Evolutionary conservation across 2,329 filamentous ascomycete species (phyloP).

Genomic region (Cercospora brassicicola): DNA sequence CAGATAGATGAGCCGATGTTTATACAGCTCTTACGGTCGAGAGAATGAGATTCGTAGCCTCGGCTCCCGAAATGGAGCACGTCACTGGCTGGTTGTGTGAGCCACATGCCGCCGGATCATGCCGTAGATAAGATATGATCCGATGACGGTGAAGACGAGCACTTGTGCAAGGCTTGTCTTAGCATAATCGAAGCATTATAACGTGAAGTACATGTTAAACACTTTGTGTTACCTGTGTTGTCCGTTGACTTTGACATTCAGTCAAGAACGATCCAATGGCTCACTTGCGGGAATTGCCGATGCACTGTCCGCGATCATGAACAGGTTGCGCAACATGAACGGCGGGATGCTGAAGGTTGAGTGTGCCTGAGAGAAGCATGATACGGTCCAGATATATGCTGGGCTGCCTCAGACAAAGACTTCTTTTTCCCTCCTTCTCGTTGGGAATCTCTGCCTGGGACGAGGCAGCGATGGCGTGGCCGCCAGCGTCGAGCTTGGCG

Average conservation of each 20-base stretch:
- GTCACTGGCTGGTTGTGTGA: background rate
- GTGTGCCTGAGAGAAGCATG: background rate
- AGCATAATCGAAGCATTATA: background rate
- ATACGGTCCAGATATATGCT: background rate
- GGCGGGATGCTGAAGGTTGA: background rate
- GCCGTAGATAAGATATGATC: constrained; percentile 9
- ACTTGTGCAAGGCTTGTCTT: background rate
- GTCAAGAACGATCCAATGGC: background rate
- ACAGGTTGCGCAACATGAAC: background rate
- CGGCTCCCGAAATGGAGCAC: constrained; percentile 1
- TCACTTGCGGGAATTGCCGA: background rate
- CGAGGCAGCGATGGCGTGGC: background rate
- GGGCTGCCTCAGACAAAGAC: background rate
- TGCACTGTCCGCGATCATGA: background rate
- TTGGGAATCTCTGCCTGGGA: background rate
- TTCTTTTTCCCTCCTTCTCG: background rate
- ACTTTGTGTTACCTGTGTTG: background rate
- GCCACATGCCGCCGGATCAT: background rate
- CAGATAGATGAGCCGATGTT: constrained; percentile 16
- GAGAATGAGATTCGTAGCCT: background rate
- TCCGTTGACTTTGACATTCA: background rate
- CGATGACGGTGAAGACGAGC: background rate
- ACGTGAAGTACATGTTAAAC: background rate
- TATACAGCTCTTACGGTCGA: background rate
- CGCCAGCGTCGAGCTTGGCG: background rate